These are phyloP conservation scores for Closterium sp. DNA, from an alignment of 139 green algal genomes.

Conservation along the genomic window DNA sequence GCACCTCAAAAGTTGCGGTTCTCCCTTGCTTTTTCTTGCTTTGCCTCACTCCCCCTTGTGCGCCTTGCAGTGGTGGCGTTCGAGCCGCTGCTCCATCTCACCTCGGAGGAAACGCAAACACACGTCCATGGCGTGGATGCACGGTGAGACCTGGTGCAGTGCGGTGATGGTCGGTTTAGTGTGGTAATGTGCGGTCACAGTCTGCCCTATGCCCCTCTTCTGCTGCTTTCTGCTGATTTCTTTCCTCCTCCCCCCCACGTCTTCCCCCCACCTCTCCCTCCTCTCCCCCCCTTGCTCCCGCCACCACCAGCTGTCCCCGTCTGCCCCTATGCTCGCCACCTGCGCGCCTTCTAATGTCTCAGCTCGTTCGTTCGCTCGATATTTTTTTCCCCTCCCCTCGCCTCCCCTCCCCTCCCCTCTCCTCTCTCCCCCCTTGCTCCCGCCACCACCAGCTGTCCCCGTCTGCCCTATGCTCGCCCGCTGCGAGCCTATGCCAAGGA, in stretches of 20 bases:
- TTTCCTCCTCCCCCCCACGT: no score
- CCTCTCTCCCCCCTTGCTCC: neutral
- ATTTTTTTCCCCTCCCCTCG: neutral
- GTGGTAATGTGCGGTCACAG: neutral
- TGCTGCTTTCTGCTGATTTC: no score
- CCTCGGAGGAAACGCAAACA: neutral
- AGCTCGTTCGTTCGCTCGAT: no score
- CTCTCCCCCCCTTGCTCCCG: neutral
- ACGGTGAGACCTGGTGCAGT: neutral
- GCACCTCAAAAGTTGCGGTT: neutral
- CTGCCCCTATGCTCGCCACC: neutral
- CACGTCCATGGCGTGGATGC: neutral
- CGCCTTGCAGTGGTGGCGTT: slow-evolving; percentile 15
- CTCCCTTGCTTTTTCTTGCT: neutral
- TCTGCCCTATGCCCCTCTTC: no score
- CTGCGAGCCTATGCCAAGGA: slow-evolving; percentile 25
- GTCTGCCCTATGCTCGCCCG: slow-evolving; percentile 34
- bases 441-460: slow-evolving; percentile 11
- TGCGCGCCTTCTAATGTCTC: no score
- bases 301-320: neutral
- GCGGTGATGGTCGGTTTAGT: neutral
- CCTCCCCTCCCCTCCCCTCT: neutral
- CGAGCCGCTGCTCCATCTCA: slow-evolving; percentile 30
- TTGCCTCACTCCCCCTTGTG: neutral
- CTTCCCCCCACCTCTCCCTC: neutral